phyloP scores from a whole-genome alignment of 2,329 filamentous ascomycete genomes.

The Arthrobotrys sinensis region DNA sequence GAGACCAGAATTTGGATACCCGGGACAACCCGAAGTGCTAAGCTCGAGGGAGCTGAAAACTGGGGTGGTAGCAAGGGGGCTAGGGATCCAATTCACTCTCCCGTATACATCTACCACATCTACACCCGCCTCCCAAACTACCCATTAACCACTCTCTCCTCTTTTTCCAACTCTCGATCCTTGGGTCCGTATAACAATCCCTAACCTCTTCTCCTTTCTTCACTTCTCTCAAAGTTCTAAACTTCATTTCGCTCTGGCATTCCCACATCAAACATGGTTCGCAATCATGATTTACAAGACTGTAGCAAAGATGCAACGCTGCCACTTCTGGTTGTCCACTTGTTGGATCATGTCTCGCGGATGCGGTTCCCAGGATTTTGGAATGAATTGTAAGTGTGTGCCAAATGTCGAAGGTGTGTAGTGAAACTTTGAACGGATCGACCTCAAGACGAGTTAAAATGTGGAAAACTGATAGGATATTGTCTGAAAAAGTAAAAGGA shows the following conservation, averaged over 20 bases:
- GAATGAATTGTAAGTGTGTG: conserved; percentile 91
- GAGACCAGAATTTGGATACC: too few relatives aligned
- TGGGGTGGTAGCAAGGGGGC: neutral
- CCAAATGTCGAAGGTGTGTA: conserved; percentile 79
- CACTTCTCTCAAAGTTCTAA: conserved; percentile 75
- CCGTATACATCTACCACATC: conserved; percentile 84
- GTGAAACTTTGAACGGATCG: conserved; percentile 76
- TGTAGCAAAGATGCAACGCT: conserved; percentile 84
- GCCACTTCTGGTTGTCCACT: conserved; percentile 91
- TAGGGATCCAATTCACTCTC: conserved; percentile 27
- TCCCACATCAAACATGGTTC: conserved; percentile 96
- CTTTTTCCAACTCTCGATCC: conserved; percentile 79
- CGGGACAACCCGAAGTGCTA: too few relatives aligned
- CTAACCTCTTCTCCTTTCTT: conserved; percentile 85
- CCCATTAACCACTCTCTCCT: conserved; percentile 90
- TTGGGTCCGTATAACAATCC: conserved; percentile 94
- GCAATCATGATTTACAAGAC: conserved; percentile 95
- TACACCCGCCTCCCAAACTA: conserved; percentile 88
- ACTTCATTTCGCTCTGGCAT: conserved; percentile 84
- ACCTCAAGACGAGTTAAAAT: conserved; percentile 88
- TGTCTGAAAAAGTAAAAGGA: conserved; percentile 83
- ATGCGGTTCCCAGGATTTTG: conserved; percentile 94
- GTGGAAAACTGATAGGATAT: conserved; percentile 81
- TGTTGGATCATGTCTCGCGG: conserved; percentile 81
- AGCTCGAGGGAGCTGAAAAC: too few relatives aligned